Evolutionary conservation across 2,329 filamentous ascomycete genomes (phyloP), one percentile per base, ranked within the genome.

Genomic region (Alternaria angustiovoidea): DNA sequence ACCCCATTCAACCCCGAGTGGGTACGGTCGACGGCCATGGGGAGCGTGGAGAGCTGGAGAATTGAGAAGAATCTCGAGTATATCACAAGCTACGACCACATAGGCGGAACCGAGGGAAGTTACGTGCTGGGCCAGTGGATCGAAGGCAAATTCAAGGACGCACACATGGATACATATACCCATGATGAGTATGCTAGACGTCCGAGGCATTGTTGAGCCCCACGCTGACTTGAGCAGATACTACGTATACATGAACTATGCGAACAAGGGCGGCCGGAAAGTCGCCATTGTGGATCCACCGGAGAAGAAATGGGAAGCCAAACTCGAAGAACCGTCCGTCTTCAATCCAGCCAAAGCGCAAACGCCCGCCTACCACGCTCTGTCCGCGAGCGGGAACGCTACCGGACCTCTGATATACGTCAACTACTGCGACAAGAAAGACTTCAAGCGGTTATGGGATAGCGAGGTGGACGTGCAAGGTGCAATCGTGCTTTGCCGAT

Each of bases 81-180:
- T 73, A 88, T 94, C 64, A 94, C 93, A 5, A 87, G 86, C 57
- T 97, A 92, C 75, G 91, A 95, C 63, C 95, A 98, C 78, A 85
- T 98, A 63, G 95, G 93, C 2, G 95, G 95, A n/a, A 96, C 93
- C 3, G 90, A 97, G 80, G 95, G 95, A 48, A 94, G 96, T 80
- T 93, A 90, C 71, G 91, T 90, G 46, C 84, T 96, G 55, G 94
- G 92, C 7, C 87, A 92, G 81, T 96, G 94, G 82, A 88, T 97
- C 55, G 86, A 94, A 78, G 88, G 88, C 71, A 86, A 90, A 76
- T 97, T 97, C 78, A 81, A 82, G 66, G 85, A 85, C 51, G 89
- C 89, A 46, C 86, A 87, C 4, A 84, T 99, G 73, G 93, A 97
- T 69, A 84, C 90, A 58, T 89, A 96, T 26, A 81, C 83, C 51